Base-by-base conservation (phyloP, 805 yeast genomes). In the Saccharomycopsis amapae region DNA sequence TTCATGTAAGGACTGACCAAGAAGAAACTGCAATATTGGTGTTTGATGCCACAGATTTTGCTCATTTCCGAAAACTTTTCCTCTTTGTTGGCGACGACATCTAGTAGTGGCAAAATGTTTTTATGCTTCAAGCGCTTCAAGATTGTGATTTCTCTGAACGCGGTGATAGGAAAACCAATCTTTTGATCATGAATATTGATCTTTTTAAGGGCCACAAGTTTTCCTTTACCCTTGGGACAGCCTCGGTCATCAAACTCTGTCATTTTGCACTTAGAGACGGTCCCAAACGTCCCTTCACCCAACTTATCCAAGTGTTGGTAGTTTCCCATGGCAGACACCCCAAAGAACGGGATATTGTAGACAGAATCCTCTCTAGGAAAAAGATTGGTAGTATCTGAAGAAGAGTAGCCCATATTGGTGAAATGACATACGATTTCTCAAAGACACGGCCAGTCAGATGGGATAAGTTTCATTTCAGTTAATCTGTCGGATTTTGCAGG, bases 1-100 rank as follows among this genome's bases (percentile, higher is more conserved):
- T 87, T 80, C 88, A 93, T 87, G 59, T 89, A 93, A 0, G 96
- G 95, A 34, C 89, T 75, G 2, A 90, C 95, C 67, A 95, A 87
- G 64, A 82, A 89, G 55, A 88, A 85, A 50, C 63, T 55, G 58
- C 23, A 40, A 24, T 44, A 33, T 2, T 7, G 9, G 19, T 31
- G 39, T 22, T 24, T 31, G 10, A 39, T 15, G 7, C 43, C 24
- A 12, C 26, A 4, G 3, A 7, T 13, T 22, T 25, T n/a, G 13
- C 35, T 23, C 31, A 32, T 19, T 18, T 46, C 25, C 19, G 15
- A 9, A 23, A 28, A 13, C 38, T 38, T 42, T 13, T 19, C 26
- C 20, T 45, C 30, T 32, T 38, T 37, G 28, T 50, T 44, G 10
- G 44, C 34, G n/a, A 89, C 75, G 80, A 90, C 81, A 54, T 88